Base-by-base conservation (phyloP, 805 yeast genomes). In the Metschnikowia bowlesiae region DNA sequence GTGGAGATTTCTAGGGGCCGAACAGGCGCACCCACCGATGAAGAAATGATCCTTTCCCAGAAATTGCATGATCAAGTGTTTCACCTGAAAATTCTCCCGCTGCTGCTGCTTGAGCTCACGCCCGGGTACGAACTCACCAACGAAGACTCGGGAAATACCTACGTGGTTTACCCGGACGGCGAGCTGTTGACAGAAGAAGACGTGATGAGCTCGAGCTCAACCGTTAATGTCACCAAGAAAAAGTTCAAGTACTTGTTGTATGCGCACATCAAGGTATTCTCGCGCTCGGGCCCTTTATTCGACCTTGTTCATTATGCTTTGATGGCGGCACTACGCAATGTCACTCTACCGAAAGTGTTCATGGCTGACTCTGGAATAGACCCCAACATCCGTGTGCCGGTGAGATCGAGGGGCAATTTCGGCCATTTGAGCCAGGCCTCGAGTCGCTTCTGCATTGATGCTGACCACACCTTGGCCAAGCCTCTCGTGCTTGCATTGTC, bases 1-100 rank as follows among this genome's bases (percentile, higher is more conserved):
- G 89, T 89, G 7, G 90, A 86, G 54, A 81, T 88, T 8, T 80
- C 83, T 50, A 71, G 90, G 48, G 96, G 96, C 31, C 74, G 89
- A 47, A 63, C 70, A 8, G 94, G 95, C 11, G 87, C 89, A 0
- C 96, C 96, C 30, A 82, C 91, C 1, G 87, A 84, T 58, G 96
- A 89, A 67, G 96, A 89, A 63, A 87, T 86, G 83, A 81, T 79
- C 31, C 61, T 85, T 18, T 80, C 88, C 1, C 95, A 88, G 63
- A 71, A 71, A 51, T 58, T 87, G 26, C 81, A 82, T 58, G 87
- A 87, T 55, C 70, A 79, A 5, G 63, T 89, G 5, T 66, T 79
- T 42, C 83, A 82, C 53, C 79, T 87, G 10, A 78, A 80, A 30
- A 53, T 86, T 22, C 64, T 86, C 16, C 67, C 78, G 54, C 50